Evolutionary conservation across 2,329 filamentous ascomycete genomes (phyloP), one percentile per base, ranked within the genome.

Genomic region (Dactylella cylindrospora): DNA sequence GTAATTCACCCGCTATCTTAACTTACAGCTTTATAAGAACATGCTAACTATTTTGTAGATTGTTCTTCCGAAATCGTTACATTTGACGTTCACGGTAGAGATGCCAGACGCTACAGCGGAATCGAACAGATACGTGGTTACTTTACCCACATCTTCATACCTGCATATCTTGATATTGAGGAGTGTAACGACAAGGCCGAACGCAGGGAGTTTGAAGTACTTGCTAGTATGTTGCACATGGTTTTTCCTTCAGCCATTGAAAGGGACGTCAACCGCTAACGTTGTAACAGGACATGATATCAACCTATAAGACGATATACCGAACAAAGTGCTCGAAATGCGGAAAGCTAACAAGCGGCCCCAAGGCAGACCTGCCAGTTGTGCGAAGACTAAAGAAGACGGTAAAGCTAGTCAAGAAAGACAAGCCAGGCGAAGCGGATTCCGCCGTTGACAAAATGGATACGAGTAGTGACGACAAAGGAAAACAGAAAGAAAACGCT

Each of bases 201-300:
- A 62, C 13, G 49, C 47, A n/a, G 57, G 57, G 13, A 54, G 49
- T 17, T 29, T 62, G n/a, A 62, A 62, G 45, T 62, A 62, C 15
- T 31, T 54, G 2, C 32, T 62, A 3, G 57, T 62, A 62, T 4
- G 57, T 25, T 12, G n/a, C n/a, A n/a, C n/a, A n/a, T n/a, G n/a
- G n/a, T n/a, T n/a, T n/a, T n/a, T n/a, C n/a, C n/a, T n/a, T n/a
- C n/a, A n/a, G n/a, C n/a, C n/a, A n/a, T n/a, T n/a, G n/a, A n/a
- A n/a, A n/a, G n/a, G n/a, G n/a, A n/a, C n/a, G n/a, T n/a, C n/a
- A n/a, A n/a, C n/a, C n/a, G n/a, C n/a, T 44, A 4, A 53, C 29
- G 17, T 40, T 22, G 15, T 3, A 25, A 8, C 15, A 62, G 57
- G 57, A 62, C 13, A 62, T 62, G 57, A 47, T 62, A 3, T 41